Conservation (phyloP, 257 asterid species). For the Solanum sparsipilum region DNA sequence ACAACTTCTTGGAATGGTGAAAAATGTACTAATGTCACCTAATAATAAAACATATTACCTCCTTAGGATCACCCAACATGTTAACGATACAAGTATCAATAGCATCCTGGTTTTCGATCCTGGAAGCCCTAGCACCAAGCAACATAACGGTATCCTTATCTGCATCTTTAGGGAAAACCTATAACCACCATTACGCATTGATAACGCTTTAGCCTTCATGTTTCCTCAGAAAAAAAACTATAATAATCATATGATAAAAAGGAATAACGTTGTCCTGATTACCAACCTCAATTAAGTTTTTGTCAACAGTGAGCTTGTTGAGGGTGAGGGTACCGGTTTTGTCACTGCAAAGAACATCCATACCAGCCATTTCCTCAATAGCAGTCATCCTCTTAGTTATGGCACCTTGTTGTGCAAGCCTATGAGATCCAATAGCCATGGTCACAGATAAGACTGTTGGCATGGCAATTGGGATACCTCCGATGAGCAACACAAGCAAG, state of each 20-base stretch:
- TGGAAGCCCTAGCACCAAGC: slow-evolving; percentile 70
- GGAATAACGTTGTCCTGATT: not conserved
- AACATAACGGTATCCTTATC: slow-evolving; percentile 42
- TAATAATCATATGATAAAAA: not conserved
- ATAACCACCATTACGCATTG: not conserved
- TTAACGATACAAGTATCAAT: slow-evolving; percentile 80
- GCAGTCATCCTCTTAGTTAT: slow-evolving; percentile 99
- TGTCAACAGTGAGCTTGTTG: slow-evolving; percentile 84
- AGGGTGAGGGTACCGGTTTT: slow-evolving; percentile 91
- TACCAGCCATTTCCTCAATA: slow-evolving; percentile 94
- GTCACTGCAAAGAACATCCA: slow-evolving; percentile 95
- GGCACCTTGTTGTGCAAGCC: slow-evolving; percentile 91
- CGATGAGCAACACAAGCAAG: slow-evolving; percentile 70
- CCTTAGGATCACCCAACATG: slow-evolving; percentile 67
- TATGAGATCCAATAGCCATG: slow-evolving; percentile 93
- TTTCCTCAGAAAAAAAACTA: not conserved
- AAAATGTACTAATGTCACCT: not conserved
- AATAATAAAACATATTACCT: slow-evolving; percentile 21
- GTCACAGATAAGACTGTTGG: slow-evolving; percentile 89
- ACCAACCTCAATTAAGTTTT: slow-evolving; percentile 45
- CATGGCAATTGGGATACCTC: slow-evolving; percentile 97
- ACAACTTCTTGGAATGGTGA: not conserved
- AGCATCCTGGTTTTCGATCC: slow-evolving; percentile 83
- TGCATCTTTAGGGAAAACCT: slow-evolving; percentile 36
- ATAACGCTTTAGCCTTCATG: not conserved